Evolutionary conservation across 768 basidiomycete species (phyloP).

Genomic region (Pisolithus tinctorius): DNA sequence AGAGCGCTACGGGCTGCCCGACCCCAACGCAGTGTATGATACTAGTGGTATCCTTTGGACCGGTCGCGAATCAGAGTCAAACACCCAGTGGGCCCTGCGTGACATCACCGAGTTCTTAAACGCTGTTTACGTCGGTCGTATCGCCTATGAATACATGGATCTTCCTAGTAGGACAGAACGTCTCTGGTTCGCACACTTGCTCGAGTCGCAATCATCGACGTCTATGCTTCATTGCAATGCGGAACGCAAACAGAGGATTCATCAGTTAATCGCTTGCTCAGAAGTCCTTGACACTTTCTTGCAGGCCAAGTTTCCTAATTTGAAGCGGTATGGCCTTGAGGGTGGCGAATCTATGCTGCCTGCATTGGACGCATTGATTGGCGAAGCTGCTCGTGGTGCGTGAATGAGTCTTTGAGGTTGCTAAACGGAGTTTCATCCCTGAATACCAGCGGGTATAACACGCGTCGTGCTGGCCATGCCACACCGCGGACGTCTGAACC

Average conservation of each 20-base stretch:
- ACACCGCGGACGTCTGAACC: slow-evolving; percentile 80
- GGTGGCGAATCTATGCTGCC: slow-evolving; percentile 94
- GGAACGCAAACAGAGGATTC: slow-evolving; percentile 49
- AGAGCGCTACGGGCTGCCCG: slow-evolving; percentile 63
- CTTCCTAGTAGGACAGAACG: slow-evolving; percentile 80
- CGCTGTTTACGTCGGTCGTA: slow-evolving; percentile 71
- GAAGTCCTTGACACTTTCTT: slow-evolving; percentile 83
- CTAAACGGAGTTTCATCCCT: neutral
- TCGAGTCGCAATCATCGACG: slow-evolving; percentile 48
- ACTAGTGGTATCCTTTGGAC: slow-evolving; percentile 83
- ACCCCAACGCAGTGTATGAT: slow-evolving; percentile 50
- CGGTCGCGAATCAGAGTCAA: slow-evolving; percentile 16
- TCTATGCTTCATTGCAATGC: slow-evolving; percentile 25
- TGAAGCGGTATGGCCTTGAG: slow-evolving; percentile 84
- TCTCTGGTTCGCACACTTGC: slow-evolving; percentile 80
- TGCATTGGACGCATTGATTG: slow-evolving; percentile 73
- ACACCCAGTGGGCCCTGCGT: slow-evolving; percentile 55
- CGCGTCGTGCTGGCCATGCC: slow-evolving; percentile 82
- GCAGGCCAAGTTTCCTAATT: slow-evolving; percentile 82
- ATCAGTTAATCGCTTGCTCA: slow-evolving; percentile 62
- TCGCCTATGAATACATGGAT: slow-evolving; percentile 93
- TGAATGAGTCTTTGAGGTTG: neutral
- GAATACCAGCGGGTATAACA: slow-evolving; percentile 48
- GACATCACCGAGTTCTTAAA: slow-evolving; percentile 68
- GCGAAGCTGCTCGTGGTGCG: slow-evolving; percentile 52